A percentile compares a stretch with the other conserved stretches of the same genome.
Conservation (phyloP, 2,329 filamentous ascomycete species). For the Paracamarosporium sp. region DNA sequence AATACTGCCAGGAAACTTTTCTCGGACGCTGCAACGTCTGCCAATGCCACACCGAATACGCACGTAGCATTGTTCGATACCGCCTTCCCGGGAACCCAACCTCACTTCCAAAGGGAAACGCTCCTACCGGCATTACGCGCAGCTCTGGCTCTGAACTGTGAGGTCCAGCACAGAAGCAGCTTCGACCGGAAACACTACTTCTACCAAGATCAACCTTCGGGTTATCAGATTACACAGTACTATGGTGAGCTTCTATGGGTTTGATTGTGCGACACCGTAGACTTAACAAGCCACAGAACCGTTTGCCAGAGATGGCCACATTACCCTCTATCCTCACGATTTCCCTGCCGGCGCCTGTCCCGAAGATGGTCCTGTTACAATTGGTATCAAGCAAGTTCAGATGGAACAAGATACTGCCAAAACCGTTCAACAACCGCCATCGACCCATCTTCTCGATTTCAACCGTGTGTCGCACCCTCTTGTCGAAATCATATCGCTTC, state of each 20-base stretch:
- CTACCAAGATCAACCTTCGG: conserved; percentile 95
- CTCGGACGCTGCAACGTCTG: conserved; percentile 63
- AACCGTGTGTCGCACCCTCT: conserved; percentile 91
- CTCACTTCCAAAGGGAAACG: conserved; percentile 80
- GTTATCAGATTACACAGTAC: conserved; percentile 98
- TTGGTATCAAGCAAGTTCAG: conserved; percentile 93
- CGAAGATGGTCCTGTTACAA: conserved; percentile 72
- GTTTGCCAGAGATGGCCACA: conserved; percentile 71
- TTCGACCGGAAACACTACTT: conserved; percentile 99
- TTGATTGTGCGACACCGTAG: background rate
- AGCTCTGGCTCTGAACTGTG: conserved; percentile 82
- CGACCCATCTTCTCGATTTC: conserved; percentile 83
- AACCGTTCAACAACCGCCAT: conserved; percentile 78
- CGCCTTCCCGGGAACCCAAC: conserved; percentile 88
- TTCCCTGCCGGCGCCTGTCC: conserved; percentile 69
- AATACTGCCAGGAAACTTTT: conserved; percentile 91
- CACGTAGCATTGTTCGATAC: conserved; percentile 89
- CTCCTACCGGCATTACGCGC: conserved; percentile 90
- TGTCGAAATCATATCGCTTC: conserved; percentile 93
- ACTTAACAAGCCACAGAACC: conserved; percentile 52
- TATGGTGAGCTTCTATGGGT: conserved; percentile 61
- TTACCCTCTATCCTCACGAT: conserved; percentile 76
- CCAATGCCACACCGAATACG: conserved; percentile 76
- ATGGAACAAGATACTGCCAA: conserved; percentile 99
- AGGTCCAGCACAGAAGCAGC: conserved; percentile 75